Conservation (phyloP, 2,329 filamentous ascomycete genomes). For the Phyllosticta capitalensis region DNA sequence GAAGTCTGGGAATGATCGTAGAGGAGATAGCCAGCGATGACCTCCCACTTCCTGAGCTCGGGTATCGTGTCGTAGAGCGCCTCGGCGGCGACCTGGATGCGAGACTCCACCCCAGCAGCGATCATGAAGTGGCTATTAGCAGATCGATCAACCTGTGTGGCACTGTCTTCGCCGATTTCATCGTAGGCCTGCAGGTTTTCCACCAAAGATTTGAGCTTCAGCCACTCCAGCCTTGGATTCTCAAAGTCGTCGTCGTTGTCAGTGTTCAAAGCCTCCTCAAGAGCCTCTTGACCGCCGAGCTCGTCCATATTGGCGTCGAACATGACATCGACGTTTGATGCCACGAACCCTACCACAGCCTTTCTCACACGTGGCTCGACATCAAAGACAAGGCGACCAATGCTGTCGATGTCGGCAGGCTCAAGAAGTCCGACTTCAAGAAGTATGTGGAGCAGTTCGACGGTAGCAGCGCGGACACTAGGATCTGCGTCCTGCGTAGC, state of each 20-base stretch:
- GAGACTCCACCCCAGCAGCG: constrained; percentile 60
- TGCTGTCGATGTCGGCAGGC: constrained; percentile 78
- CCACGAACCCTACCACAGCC: constrained; percentile 83
- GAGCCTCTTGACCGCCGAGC: constrained; percentile 65
- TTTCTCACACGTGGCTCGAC: constrained; percentile 75
- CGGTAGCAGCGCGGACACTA: constrained; percentile 66
- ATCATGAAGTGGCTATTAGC: constrained; percentile 44
- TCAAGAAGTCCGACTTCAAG: constrained; percentile 80
- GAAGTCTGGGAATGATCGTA: constrained; percentile 66
- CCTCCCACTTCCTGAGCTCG: constrained; percentile 79
- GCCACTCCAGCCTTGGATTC: constrained; percentile 71
- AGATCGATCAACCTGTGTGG: constrained; percentile 36
- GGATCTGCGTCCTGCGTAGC: constrained; percentile 77
- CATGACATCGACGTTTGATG: constrained; percentile 72
- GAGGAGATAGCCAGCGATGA: constrained; percentile 78
- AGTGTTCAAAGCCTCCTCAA: constrained; percentile 65
- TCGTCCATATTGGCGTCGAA: constrained; percentile 74
- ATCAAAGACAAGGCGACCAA: constrained; percentile 85
- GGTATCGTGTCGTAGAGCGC: constrained; percentile 73
- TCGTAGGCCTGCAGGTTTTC: constrained; percentile 80
- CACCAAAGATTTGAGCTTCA: constrained; percentile 82
- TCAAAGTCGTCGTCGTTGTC: constrained; percentile 68
- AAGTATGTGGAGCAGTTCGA: constrained; percentile 73
- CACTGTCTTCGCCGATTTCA: constrained; percentile 50
- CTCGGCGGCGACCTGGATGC: constrained; percentile 78